These are phyloP conservation scores for Ceratocystis papillata DNA, from an alignment of 2,329 filamentous ascomycete species.

Conservation along the genomic window DNA sequence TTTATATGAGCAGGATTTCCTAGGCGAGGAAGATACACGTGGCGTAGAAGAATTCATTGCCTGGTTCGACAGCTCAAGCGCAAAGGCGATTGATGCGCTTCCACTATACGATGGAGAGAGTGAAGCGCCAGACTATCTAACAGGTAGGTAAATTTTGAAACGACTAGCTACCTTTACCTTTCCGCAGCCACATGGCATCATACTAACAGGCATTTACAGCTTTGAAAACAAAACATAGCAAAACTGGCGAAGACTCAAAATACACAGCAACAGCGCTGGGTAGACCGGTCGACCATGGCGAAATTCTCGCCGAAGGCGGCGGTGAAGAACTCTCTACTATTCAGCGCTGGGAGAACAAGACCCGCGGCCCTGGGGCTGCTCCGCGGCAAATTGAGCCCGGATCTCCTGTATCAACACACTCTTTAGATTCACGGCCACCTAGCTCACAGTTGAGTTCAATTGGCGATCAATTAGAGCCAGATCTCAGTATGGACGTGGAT, in stretches of 20 bases:
- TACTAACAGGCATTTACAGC: slow-evolving; percentile 37
- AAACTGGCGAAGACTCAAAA: slow-evolving; percentile 74
- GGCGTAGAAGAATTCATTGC: slow-evolving; percentile 67
- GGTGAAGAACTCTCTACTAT: slow-evolving; percentile 54
- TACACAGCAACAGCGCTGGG: slow-evolving; percentile 79
- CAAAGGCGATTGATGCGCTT: slow-evolving; percentile 70
- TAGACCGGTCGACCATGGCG: slow-evolving; percentile 56
- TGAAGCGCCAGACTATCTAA: slow-evolving; percentile 59
- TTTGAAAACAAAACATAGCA: slow-evolving; percentile 86
- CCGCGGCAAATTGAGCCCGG: slow-evolving; percentile 19
- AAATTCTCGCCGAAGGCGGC: slow-evolving; percentile 63
- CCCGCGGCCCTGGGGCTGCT: slow-evolving; percentile 28
- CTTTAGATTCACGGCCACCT: slow-evolving; percentile 36
- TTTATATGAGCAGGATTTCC: slow-evolving; percentile 57
- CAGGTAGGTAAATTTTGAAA: slow-evolving; percentile 36
- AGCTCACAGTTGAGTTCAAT: slow-evolving; percentile 50
- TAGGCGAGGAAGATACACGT: slow-evolving; percentile 61
- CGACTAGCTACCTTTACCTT: neutral
- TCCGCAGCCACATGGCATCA: neutral
- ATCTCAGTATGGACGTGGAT: slow-evolving; percentile 39
- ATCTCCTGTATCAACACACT: slow-evolving; percentile 12
- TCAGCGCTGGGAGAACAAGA: slow-evolving; percentile 49
- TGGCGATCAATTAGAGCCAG: slow-evolving; percentile 38
- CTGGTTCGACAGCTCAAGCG: slow-evolving; percentile 65
- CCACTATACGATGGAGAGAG: slow-evolving; percentile 59